Evolutionary conservation across 2,329 filamentous ascomycete genomes (phyloP).

Genomic region (Cordyceps cateniannulata): DNA sequence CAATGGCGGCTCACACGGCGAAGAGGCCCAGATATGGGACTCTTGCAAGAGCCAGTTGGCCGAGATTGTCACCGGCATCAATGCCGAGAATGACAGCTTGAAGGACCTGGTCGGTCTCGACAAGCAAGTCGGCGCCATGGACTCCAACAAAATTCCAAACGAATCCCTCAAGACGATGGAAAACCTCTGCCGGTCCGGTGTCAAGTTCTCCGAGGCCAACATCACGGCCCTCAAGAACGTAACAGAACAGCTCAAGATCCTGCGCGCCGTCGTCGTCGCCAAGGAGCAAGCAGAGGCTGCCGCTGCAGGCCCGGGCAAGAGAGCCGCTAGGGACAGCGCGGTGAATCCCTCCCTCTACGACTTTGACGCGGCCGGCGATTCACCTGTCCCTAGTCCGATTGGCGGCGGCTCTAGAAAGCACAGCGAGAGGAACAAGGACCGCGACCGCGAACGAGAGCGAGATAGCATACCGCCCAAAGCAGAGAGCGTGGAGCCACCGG

Average conservation of each 20-base stretch:
- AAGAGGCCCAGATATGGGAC: conserved; percentile 39
- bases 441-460: conserved; percentile 24
- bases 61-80: conserved; percentile 34
- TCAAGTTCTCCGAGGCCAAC: conserved; percentile 34
- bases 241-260: conserved; percentile 37
- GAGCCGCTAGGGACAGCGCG: conserved; percentile 18
- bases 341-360: conserved; percentile 33
- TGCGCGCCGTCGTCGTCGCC: conserved; percentile 36
- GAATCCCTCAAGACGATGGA: conserved; percentile 37
- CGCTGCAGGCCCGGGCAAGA: conserved; percentile 25
- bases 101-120: conserved; percentile 33
- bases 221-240: conserved; percentile 29
- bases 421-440: conserved; percentile 28
- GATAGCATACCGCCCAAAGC: conserved; percentile 50
- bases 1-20: conserved; percentile 35
- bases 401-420: conserved; percentile 21
- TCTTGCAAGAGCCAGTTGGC: conserved; percentile 31
- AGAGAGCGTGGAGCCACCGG: conserved; percentile 50
- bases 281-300: conserved; percentile 35
- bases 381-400: conserved; percentile 38
- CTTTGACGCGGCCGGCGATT: conserved; percentile 39
- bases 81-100: conserved; percentile 36
- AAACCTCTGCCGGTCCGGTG: conserved; percentile 34
- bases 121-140: conserved; percentile 33
- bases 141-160: conserved; percentile 30